These are phyloP conservation scores for Fusarium staphyleae DNA, from an alignment of 2,329 filamentous ascomycete genomes.

Conservation along the genomic window DNA sequence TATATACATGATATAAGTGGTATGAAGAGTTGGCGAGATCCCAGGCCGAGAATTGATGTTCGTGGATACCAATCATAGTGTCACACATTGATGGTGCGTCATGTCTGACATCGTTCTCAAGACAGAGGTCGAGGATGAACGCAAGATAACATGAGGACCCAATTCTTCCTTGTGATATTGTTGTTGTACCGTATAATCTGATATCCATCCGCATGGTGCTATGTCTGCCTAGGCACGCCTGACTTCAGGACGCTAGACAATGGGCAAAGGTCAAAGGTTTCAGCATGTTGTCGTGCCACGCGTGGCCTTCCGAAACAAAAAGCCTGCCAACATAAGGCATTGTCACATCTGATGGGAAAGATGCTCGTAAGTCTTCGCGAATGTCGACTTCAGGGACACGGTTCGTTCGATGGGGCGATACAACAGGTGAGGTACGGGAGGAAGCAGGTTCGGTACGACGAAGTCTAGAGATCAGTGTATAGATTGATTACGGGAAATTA, in stretches of 20 bases:
- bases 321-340: not conserved
- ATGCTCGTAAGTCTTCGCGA: not conserved
- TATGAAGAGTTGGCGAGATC: not conserved
- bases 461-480: not conserved
- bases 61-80: not conserved
- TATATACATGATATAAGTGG: not conserved
- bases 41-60: not conserved
- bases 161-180: not conserved
- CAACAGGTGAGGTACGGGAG: not conserved
- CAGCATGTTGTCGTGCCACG: not conserved
- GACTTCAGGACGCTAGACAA: conserved; percentile 23
- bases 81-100: not conserved
- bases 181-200: not conserved
- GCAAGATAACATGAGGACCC: too few relatives aligned
- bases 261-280: not conserved
- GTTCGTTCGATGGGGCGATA: not conserved
- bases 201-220: not conserved
- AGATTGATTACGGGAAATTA: not conserved
- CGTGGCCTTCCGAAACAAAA: not conserved
- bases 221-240: conserved; percentile 3
- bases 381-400: not conserved
- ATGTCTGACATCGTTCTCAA: not conserved
- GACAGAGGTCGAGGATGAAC: not conserved
- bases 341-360: not conserved
- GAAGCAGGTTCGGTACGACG: not conserved